Base-by-base conservation (phyloP, 2,329 filamentous ascomycete species). In the Phialophora chinensis region DNA sequence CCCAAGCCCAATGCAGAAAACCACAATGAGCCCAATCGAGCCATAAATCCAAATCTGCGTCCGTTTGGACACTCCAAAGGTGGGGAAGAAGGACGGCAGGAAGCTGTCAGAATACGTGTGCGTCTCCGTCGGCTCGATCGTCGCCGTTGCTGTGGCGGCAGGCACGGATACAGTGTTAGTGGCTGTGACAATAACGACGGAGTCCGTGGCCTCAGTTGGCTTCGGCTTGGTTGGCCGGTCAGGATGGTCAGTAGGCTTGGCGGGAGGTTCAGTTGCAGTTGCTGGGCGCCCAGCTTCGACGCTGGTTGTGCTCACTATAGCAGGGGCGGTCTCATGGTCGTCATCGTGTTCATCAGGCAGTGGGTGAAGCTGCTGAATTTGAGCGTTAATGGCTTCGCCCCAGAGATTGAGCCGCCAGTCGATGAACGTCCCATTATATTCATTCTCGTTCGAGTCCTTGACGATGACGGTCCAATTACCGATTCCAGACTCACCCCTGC, bases 21-120 rank as follows among this genome's bases (percentile, higher is more conserved):
- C 82, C 12, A 90, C 82, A 69, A 99, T 99, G 23, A 97, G 86
- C n/a, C 85, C 88, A 25, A 95, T 80, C 3, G 93, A 88, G 65
- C 92, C 93, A 77, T 90, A 98, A 72, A 99, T 97, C 95, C 95
- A 99, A 67, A 91, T 86, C 76, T 96, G 92, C 0, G 93, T 97
- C 74, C 87, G 88, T 72, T 92, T 92, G 8, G 91, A 93, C 44
- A 93, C 90, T 62, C 93, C 92, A 74, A 98, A 96, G 1, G 91
- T 94, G 0, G 94, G 93, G 75, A 98, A 90, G 82, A 91, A 91
- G 7, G 91, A 93, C 0, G 93, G 93, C 20, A 97, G 84, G 68
- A 91, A 89, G 71, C 84, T 84, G 47, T 79, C 77, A 4, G 80
- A 81, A 69, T 77, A 81, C 25, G 77, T 69, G 25, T 72, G 73